phyloP scores from a whole-genome alignment of 1,284 basidiomycete genomes.

The Leucoagaricus sp. region DNA sequence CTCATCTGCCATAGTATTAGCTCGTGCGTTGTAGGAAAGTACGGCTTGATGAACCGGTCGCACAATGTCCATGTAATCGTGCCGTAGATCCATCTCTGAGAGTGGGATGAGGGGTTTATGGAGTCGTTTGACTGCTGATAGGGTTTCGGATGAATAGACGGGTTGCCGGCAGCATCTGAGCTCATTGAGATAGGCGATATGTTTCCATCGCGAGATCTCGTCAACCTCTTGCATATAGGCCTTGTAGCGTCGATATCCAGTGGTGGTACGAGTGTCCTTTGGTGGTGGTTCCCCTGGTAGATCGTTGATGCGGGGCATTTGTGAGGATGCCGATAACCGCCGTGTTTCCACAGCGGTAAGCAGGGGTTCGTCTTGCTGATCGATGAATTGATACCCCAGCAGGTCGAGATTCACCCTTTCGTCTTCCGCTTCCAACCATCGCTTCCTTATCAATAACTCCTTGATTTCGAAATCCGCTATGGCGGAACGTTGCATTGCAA shows the following conservation, averaged over 20 bases:
- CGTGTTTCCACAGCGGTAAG: slow-evolving; percentile 56
- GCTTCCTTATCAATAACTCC: slow-evolving; percentile 81
- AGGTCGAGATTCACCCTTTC: slow-evolving; percentile 62
- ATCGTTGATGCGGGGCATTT: slow-evolving; percentile 62
- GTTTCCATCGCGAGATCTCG: slow-evolving; percentile 64
- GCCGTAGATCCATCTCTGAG: slow-evolving; percentile 42
- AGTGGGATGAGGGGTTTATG: slow-evolving; percentile 59
- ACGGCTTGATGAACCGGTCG: slow-evolving; percentile 50
- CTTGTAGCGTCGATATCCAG: slow-evolving; percentile 68
- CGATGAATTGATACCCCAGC: slow-evolving; percentile 68
- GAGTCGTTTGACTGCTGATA: slow-evolving; percentile 46
- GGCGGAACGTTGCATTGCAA: slow-evolving; percentile 83
- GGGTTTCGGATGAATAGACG: slow-evolving; percentile 65
- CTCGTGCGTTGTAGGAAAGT: slow-evolving; percentile 66
- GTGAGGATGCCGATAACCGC: slow-evolving; percentile 70
- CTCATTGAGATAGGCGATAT: slow-evolving; percentile 75
- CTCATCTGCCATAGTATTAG: slow-evolving; percentile 52
- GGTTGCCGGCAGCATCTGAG: slow-evolving; percentile 70
- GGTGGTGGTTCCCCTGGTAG: slow-evolving; percentile 61
- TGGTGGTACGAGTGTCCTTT: slow-evolving; percentile 74
- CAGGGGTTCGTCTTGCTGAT: slow-evolving; percentile 50
- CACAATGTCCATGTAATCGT: slow-evolving; percentile 44
- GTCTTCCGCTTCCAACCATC: slow-evolving; percentile 53
- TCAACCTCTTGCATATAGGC: slow-evolving; percentile 57
- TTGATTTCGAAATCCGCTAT: slow-evolving; percentile 87